phyloP scores from a whole-genome alignment of 1,284 basidiomycete species.

The Thecaphora thlaspeos region DNA sequence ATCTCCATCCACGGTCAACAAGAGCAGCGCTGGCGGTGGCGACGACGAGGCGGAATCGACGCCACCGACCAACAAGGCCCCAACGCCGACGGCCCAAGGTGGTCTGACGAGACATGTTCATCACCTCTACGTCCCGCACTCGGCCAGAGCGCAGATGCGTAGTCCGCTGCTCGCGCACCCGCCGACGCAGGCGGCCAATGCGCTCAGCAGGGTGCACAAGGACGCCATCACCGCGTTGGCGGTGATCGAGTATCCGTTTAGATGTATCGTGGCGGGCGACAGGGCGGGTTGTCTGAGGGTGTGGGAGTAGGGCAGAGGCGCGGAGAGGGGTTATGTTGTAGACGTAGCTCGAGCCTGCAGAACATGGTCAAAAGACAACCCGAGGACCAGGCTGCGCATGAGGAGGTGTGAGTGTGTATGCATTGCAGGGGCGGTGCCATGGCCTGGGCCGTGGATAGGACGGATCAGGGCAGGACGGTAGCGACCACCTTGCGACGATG shows the following conservation, averaged over 20 bases:
- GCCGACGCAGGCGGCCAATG: slow-evolving; percentile 15
- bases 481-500: slow-evolving; percentile 74
- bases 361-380: too few relatives aligned
- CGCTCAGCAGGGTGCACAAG: slow-evolving; percentile 63
- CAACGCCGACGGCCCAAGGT: neutral
- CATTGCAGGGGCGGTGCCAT: too few relatives aligned
- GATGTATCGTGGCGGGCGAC: slow-evolving; percentile 82
- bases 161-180: slow-evolving; percentile 40
- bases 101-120: slow-evolving; percentile 2
- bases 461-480: slow-evolving; percentile 66
- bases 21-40: neutral
- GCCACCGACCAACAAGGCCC: too few relatives aligned
- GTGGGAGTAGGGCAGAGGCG: slow-evolving; percentile 40
- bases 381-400: too few relatives aligned
- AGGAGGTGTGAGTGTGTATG: too few relatives aligned
- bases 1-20: too few relatives aligned
- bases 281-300: slow-evolving; percentile 44
- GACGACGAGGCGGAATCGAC: neutral
- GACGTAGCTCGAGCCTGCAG: too few relatives aligned
- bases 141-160: slow-evolving; percentile 1
- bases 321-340: too few relatives aligned
- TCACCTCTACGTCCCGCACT: slow-evolving; percentile 1
- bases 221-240: slow-evolving; percentile 78
- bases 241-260: slow-evolving; percentile 81
- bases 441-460: too few relatives aligned